Evolutionary conservation across 2,329 filamentous ascomycete genomes (phyloP), one percentile per base, ranked within the genome.

Genomic region (Dothideomycetes sp.): DNA sequence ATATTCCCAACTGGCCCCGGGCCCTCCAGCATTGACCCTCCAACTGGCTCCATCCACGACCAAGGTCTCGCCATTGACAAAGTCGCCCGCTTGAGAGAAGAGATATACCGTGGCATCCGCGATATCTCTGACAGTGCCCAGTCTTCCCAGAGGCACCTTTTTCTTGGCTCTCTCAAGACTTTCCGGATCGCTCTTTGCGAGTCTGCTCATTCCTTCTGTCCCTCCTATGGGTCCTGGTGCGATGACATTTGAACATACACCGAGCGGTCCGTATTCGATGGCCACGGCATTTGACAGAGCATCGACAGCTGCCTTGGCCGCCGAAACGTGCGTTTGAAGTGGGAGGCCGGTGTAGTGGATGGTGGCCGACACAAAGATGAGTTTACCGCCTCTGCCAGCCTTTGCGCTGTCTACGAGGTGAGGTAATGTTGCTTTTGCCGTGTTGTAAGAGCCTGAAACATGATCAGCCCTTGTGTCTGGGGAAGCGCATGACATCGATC

Each of bases 401-500:
- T 65, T 63, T 1, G 83, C 80, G n/a, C 86, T 93, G 52, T 77
- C 71, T 10, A 86, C 64, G 3, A 98, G 74, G 54, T 94, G 74
- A 0, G 86, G 85, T 23, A 95, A 67, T 1, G 86, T 91, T 3
- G 89, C 87, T 65, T 96, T 96, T 56, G 94, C 72, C 3, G 87
- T 94, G 67, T 96, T 94, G 67, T 84, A 98, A 12, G 84, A 93
- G 22, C 91, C 91, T n/a, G n/a, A n/a, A n/a, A n/a, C n/a, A n/a
- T n/a, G n/a, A n/a, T n/a, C n/a, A n/a, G n/a, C n/a, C n/a, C n/a
- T n/a, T n/a, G n/a, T n/a, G n/a, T n/a, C n/a, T n/a, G n/a, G n/a
- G n/a, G n/a, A n/a, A n/a, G n/a, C n/a, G n/a, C n/a, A n/a, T n/a
- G n/a, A n/a, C n/a, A n/a, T n/a, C n/a, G n/a, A n/a, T n/a, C n/a